A percentile compares a stretch with the other conserved stretches of the same genome.
phyloP scores from a whole-genome alignment of 1,139 yeast genomes.

The Nakaseomyces uthaithaninus region DNA sequence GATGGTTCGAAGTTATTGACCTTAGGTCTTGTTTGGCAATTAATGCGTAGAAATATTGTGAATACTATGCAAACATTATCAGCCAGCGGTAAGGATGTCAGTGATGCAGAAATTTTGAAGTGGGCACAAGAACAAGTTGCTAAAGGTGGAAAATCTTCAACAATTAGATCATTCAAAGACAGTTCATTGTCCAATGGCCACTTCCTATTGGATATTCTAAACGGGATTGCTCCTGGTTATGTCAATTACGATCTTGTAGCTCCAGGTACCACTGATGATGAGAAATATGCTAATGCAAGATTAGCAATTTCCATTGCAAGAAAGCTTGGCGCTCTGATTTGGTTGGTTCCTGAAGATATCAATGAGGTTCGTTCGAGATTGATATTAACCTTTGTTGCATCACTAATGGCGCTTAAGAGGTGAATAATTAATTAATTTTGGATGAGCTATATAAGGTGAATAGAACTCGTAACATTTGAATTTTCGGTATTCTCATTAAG shows the following conservation, averaged over 20 bases:
- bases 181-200: conserved; percentile 65
- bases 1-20: conserved; percentile 89
- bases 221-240: conserved; percentile 94
- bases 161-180: conserved; percentile 80
- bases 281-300: conserved; percentile 86
- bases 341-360: conserved; percentile 99
- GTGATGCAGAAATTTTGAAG: conserved; percentile 77
- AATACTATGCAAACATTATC: conserved; percentile 71
- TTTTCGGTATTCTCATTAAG: background rate
- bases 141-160: conserved; percentile 70
- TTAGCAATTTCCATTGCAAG: conserved; percentile 97
- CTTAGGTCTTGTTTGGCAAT: conserved; percentile 96
- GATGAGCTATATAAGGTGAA: too few relatives aligned
- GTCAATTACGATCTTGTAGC: conserved; percentile 90
- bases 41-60: conserved; percentile 92
- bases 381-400: conserved; percentile 88
- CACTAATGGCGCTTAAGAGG: conserved; percentile 62
- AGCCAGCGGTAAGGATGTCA: conserved; percentile 60
- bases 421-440: background rate
- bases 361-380: conserved; percentile 91
- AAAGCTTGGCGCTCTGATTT: conserved; percentile 92
- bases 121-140: conserved; percentile 88
- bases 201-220: conserved; percentile 78
- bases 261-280: conserved; percentile 72
- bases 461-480: too few relatives aligned